phyloP scores from a whole-genome alignment of 257 asterid species.

The Nicotiana tomentosiformis region DNA sequence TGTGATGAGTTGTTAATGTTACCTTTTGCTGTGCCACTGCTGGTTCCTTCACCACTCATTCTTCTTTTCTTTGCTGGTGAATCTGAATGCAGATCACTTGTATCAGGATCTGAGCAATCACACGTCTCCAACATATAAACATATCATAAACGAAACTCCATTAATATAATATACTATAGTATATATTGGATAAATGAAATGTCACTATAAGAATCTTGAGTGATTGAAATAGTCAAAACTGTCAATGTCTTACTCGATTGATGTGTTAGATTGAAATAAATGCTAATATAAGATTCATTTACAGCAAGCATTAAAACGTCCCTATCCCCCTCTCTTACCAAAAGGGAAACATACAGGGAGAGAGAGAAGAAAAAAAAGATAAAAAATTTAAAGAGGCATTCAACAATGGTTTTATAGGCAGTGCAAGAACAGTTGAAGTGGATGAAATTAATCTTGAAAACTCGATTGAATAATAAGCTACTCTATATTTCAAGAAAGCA shows the following conservation, averaged over 20 bases:
- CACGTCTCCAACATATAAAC: conserved; percentile 9
- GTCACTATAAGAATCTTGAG: neutral
- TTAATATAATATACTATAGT: neutral
- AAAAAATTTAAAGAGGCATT: neutral
- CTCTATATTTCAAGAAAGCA: neutral
- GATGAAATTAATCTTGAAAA: neutral
- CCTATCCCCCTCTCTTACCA: neutral
- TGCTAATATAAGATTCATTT: neutral
- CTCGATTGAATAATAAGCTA: neutral
- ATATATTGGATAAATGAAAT: neutral
- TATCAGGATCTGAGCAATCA: conserved; percentile 11
- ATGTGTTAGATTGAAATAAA: neutral
- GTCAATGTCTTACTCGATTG: neutral
- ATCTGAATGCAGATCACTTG: conserved; percentile 2
- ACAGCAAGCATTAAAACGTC: neutral
- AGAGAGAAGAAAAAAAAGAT: neutral
- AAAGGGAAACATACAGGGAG: neutral
- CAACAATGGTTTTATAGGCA: neutral
- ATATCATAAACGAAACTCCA: neutral
- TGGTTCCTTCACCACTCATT: conserved; percentile 20
- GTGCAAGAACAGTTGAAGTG: neutral
- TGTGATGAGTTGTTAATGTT: conserved; percentile 3
- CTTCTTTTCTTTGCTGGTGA: conserved; percentile 13
- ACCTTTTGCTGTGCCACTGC: conserved; percentile 3
- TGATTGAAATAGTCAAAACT: neutral